phyloP scores from a whole-genome alignment of 768 basidiomycete species.

The Tephrocybe sp. region DNA sequence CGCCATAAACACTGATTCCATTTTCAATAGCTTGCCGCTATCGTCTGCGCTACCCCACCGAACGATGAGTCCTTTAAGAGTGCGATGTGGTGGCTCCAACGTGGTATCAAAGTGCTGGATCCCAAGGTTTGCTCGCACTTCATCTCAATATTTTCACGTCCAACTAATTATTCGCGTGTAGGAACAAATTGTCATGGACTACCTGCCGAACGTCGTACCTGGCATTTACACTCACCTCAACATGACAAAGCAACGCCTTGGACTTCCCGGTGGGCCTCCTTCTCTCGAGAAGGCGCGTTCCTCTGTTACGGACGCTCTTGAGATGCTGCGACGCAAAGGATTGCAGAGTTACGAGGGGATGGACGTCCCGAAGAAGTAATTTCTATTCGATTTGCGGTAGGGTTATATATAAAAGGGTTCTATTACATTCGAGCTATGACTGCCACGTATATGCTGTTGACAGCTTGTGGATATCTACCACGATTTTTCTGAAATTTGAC shows the following conservation, averaged over 20 bases:
- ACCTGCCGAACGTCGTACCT: conserved; percentile 78
- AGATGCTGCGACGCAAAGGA: conserved; percentile 57
- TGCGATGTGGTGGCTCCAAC: conserved; percentile 86
- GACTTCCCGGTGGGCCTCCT: conserved; percentile 69
- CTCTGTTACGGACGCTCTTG: conserved; percentile 70
- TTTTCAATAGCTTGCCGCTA: conserved; percentile 62
- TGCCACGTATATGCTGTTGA: too few relatives aligned
- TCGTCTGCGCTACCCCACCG: conserved; percentile 75
- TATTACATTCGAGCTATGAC: too few relatives aligned
- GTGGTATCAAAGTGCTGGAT: conserved; percentile 67
- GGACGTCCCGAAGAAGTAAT: conserved; percentile 18
- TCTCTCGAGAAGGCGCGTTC: conserved; percentile 67
- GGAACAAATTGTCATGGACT: conserved; percentile 83
- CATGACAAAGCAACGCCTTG: conserved; percentile 77
- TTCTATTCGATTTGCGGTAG: background rate
- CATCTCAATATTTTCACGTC: background rate
- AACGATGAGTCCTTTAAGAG: conserved; percentile 81
- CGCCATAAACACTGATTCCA: conserved; percentile 5
- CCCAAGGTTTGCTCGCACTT: conserved; percentile 54
- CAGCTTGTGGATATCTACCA: background rate
- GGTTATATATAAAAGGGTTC: background rate
- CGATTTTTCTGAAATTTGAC: background rate
- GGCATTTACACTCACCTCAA: conserved; percentile 76
- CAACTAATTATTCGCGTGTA: conserved; percentile 23
- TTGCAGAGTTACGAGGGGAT: conserved; percentile 20